Percentiles rank a stretch among this genome's conserved stretches.
These are phyloP conservation scores for Lachancea cidri DNA, from an alignment of 805 yeast species.

Conservation along the genomic window DNA sequence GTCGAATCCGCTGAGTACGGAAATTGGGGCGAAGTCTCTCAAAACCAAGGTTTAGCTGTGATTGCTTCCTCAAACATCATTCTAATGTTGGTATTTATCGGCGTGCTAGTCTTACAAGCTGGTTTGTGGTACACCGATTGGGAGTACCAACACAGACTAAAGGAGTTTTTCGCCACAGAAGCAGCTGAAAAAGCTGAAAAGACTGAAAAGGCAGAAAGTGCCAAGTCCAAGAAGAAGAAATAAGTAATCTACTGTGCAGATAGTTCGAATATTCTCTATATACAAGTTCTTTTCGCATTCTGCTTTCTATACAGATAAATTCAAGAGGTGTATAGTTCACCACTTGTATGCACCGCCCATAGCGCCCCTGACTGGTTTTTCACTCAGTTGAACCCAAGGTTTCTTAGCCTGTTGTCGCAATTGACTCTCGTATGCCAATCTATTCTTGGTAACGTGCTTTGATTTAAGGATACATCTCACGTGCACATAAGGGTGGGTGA, in stretches of 20 bases:
- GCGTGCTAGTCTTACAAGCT: conserved; percentile 78
- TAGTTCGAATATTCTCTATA: conserved; percentile 3
- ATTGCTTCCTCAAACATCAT: conserved; percentile 85
- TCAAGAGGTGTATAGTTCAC: conserved; percentile 29
- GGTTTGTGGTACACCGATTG: conserved; percentile 85
- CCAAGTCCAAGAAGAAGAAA: conserved; percentile 12
- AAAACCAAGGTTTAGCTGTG: conserved; percentile 80
- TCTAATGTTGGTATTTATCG: conserved; percentile 63
- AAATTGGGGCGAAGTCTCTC: conserved; percentile 92
- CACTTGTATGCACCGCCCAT: conserved; percentile 52
- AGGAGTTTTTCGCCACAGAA: conserved; percentile 30
- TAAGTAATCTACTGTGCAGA: background rate
- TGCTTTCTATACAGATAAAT: background rate
- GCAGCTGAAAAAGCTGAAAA: conserved; percentile 15
- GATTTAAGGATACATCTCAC: conserved; percentile 72
- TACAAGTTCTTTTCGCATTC: conserved; percentile 6
- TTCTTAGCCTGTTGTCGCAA: conserved; percentile 44
- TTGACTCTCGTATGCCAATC: conserved; percentile 56
- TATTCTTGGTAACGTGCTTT: conserved; percentile 49
- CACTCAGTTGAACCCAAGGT: conserved; percentile 47
- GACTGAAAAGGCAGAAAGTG: conserved; percentile 8
- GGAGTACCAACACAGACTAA: conserved; percentile 42
- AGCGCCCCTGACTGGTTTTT: conserved; percentile 43
- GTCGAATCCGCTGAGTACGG: conserved; percentile 61
- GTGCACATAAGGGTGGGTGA: conserved; percentile 73